Evolutionary conservation across 176 grass and related monocot genomes (phyloP).

Genomic region (Triticum dicoccoides): DNA sequence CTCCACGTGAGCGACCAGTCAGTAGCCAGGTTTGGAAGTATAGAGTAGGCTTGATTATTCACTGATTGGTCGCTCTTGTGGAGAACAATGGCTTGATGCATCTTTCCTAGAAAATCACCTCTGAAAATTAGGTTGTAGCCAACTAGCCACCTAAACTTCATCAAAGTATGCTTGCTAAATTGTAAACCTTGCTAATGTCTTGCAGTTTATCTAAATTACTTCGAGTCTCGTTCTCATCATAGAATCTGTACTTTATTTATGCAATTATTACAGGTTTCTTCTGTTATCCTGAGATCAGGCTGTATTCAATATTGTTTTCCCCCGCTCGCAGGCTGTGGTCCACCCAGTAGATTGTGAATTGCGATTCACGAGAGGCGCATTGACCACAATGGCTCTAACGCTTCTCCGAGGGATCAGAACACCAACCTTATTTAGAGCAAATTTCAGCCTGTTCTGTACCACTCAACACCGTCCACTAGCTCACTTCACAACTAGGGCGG

Average conservation of each 20-base stretch:
- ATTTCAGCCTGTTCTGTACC: conserved; percentile 33
- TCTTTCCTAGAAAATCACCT: neutral
- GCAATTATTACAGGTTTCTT: neutral
- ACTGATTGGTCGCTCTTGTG: no score
- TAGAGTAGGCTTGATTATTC: no score
- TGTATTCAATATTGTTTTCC: neutral
- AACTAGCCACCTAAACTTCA: neutral
- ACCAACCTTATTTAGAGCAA: neutral
- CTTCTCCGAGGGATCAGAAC: conserved; percentile 58
- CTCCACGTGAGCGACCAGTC: no score
- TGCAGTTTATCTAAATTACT: no score
- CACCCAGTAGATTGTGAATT: neutral
- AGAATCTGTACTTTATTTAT: neutral
- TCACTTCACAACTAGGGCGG: conserved; percentile 25
- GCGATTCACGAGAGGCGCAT: neutral
- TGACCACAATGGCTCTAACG: conserved; percentile 54
- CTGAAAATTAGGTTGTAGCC: neutral
- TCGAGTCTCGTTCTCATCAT: neutral
- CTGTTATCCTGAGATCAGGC: no score
- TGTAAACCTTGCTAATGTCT: neutral
- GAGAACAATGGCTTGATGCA: neutral
- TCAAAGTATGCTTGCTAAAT: neutral
- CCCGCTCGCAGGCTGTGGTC: neutral
- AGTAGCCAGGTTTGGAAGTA: no score
- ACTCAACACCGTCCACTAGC: conserved; percentile 5